Evolutionary conservation across 2,329 filamentous ascomycete genomes (phyloP).

Genomic region (Exophiala sp.): DNA sequence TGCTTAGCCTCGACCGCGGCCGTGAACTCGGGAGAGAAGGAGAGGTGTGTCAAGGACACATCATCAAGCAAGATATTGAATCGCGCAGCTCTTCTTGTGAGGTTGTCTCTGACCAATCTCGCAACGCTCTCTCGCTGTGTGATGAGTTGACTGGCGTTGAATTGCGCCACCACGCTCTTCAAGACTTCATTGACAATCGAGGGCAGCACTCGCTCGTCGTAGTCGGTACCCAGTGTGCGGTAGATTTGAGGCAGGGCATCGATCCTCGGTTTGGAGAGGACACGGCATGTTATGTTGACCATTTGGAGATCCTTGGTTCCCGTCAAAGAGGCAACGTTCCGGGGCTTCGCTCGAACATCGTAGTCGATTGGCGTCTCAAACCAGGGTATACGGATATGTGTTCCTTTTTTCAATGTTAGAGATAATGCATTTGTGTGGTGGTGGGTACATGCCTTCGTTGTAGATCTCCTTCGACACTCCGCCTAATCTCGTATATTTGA

Average conservation of each 20-base stretch:
- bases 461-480: slow-evolving; percentile 98
- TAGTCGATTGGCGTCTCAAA: slow-evolving; percentile 95
- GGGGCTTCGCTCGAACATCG: slow-evolving; percentile 94
- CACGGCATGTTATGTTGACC: slow-evolving; percentile 98
- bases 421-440: neutral
- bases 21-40: slow-evolving; percentile 64
- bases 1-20: slow-evolving; percentile 65
- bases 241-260: slow-evolving; percentile 93
- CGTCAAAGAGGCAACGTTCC: slow-evolving; percentile 92
- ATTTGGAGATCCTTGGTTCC: slow-evolving; percentile 99
- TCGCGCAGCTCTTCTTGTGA: slow-evolving; percentile 80
- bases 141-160: slow-evolving; percentile 97
- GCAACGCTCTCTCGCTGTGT: slow-evolving; percentile 98
- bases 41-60: slow-evolving; percentile 80
- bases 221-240: slow-evolving; percentile 88
- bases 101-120: slow-evolving; percentile 82
- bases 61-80: slow-evolving; percentile 98
- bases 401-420: slow-evolving; percentile 54
- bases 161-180: slow-evolving; percentile 97
- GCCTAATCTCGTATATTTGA: slow-evolving; percentile 90
- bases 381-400: slow-evolving; percentile 91
- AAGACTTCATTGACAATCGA: slow-evolving; percentile 98
- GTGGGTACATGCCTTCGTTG: slow-evolving; percentile 64
- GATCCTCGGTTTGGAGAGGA: slow-evolving; percentile 83
- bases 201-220: slow-evolving; percentile 92